Conservation (phyloP, 352 stramenopile species). For the Phytopythium delawarense region DNA sequence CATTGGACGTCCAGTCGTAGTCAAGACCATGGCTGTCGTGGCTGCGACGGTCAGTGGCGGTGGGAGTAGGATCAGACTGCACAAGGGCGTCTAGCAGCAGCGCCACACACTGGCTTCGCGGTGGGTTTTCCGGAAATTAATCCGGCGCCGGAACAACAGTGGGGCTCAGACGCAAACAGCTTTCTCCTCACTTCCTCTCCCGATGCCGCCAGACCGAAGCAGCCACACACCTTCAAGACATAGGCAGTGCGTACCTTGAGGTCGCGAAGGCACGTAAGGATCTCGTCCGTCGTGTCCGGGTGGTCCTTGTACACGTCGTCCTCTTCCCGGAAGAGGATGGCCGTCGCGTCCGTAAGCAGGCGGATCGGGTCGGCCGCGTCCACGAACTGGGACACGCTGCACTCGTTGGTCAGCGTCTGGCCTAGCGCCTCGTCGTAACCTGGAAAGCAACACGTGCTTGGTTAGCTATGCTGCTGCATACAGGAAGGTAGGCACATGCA, state of each 20-base stretch:
- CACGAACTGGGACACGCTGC: constrained; percentile 85
- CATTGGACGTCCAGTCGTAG: neutral
- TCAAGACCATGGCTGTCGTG: neutral
- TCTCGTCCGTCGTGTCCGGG: constrained; percentile 74
- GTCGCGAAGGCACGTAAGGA: constrained; percentile 78
- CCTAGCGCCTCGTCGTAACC: constrained; percentile 92
- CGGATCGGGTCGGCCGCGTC: constrained; percentile 92
- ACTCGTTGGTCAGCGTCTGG: constrained; percentile 80
- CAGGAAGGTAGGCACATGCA: constrained; percentile 7
- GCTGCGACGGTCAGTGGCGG: constrained; percentile 2
- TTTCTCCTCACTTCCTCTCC: constrained; percentile 71
- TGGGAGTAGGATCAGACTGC: constrained; percentile 63
- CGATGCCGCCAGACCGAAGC: neutral
- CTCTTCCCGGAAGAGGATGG: constrained; percentile 88
- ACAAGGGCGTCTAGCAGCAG: constrained; percentile 57
- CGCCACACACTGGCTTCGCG: constrained; percentile 74
- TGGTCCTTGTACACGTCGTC: constrained; percentile 84
- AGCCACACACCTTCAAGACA: neutral
- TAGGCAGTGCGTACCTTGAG: constrained; percentile 79
- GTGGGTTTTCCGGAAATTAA: constrained; percentile 90
- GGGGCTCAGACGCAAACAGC: constrained; percentile 77
- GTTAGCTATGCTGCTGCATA: constrained; percentile 8
- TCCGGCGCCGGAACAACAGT: constrained; percentile 85
- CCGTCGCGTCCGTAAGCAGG: constrained; percentile 93
- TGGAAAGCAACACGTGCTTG: constrained; percentile 15